Conservation (phyloP, 345 rosid genomes). For the Kernera saxatilis region DNA sequence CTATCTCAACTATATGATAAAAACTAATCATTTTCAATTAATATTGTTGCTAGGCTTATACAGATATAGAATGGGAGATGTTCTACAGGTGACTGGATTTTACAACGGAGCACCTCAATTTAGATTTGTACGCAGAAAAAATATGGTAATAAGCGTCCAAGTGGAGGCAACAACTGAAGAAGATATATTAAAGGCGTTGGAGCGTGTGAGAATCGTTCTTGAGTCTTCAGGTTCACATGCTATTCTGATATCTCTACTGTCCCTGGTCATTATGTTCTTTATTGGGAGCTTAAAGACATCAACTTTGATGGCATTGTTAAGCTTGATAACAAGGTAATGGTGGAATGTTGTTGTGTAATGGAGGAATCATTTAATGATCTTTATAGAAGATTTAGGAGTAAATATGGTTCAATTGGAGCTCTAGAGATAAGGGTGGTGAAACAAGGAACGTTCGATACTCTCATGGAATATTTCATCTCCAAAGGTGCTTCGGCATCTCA, state of each 20-base stretch:
- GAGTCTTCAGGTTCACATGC: slow-evolving; percentile 47
- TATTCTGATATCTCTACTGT: slow-evolving; percentile 38
- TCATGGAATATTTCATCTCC: slow-evolving; percentile 54
- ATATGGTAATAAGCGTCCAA: slow-evolving; percentile 43
- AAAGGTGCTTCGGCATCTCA: slow-evolving; percentile 51
- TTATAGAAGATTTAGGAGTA: slow-evolving; percentile 39
- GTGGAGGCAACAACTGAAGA: slow-evolving; percentile 61
- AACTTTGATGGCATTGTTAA: slow-evolving; percentile 4
- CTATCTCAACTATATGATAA: neutral
- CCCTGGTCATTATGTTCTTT: slow-evolving; percentile 60
- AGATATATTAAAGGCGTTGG: slow-evolving; percentile 50
- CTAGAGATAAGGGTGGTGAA: slow-evolving; percentile 57
- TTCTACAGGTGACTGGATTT: slow-evolving; percentile 54
- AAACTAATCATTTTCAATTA: neutral
- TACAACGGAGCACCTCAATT: slow-evolving; percentile 53
- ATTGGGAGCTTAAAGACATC: slow-evolving; percentile 46
- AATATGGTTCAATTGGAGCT: slow-evolving; percentile 40
- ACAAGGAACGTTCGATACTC: slow-evolving; percentile 49
- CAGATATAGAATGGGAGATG: slow-evolving; percentile 59
- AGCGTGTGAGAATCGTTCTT: slow-evolving; percentile 31
- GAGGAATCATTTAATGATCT: slow-evolving; percentile 50
- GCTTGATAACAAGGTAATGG: slow-evolving; percentile 38
- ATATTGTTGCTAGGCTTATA: slow-evolving; percentile 36
- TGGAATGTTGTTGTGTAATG: slow-evolving; percentile 45
- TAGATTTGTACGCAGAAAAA: slow-evolving; percentile 43